Evolutionary conservation across 371 early-diverging fungal species (phyloP).

Genomic region (Mucor lusitanicus): DNA sequence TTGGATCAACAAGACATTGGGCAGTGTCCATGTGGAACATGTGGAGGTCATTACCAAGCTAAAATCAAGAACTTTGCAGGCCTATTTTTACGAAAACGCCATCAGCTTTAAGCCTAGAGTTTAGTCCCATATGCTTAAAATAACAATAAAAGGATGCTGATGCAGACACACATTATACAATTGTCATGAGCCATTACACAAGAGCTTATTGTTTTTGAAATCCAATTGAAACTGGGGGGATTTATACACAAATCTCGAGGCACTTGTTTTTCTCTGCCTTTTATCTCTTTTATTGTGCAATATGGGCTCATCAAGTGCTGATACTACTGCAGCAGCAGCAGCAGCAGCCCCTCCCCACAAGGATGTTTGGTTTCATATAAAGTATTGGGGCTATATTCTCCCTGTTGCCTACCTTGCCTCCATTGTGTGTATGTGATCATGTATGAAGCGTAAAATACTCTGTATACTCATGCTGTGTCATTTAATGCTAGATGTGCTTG

Average conservation of each 20-base stretch:
- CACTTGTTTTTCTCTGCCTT: not conserved
- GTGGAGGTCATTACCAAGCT: conserved; percentile 18
- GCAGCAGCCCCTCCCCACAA: not conserved
- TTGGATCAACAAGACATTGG: conserved; percentile 31
- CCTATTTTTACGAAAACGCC: conserved; percentile 40
- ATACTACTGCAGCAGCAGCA: not conserved
- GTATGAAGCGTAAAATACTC: too few species aligned
- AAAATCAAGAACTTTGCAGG: conserved; percentile 24
- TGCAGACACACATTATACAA: not conserved
- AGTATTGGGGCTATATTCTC: conserved; percentile 13
- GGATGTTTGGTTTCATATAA: conserved; percentile 22
- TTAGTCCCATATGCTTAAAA: conserved; percentile 16
- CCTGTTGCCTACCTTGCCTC: conserved; percentile 10
- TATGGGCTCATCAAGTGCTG: not conserved
- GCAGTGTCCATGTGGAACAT: conserved; percentile 38
- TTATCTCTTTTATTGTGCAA: not conserved
- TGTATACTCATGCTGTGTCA: not conserved
- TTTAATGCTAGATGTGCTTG: not conserved
- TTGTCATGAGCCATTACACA: not conserved
- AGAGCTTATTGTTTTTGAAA: not conserved
- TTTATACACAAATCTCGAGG: not conserved
- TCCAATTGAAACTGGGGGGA: not conserved
- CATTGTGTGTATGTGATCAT: conserved; percentile 11
- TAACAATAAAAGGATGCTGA: not conserved
- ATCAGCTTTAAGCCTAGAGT: conserved; percentile 46